Evolutionary conservation across 768 basidiomycete genomes (phyloP), one percentile per base, ranked within the genome.

Genomic region (Clitopilus hobsonii): DNA sequence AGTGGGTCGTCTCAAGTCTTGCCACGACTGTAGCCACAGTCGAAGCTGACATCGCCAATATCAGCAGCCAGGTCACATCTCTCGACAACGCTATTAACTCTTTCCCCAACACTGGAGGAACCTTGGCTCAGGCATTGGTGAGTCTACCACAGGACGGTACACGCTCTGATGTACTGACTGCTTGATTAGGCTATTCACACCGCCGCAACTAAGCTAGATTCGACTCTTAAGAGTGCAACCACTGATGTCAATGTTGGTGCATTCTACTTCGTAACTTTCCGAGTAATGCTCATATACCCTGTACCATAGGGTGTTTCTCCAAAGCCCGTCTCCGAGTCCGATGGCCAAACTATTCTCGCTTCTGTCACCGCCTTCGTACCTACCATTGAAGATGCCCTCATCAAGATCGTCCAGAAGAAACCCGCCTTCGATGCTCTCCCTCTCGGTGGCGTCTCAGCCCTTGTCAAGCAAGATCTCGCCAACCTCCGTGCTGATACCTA

Each of bases 131-230:
- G 23, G 69, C 67, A 13, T 49, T 70, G 23, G 69, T 68, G 38
- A 1, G 57, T 49, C 1, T 7, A 8, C 24, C 25, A 18, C 11
- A 14, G 22, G 2, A 23, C 32, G 20, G 11, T n/a, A n/a, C n/a
- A n/a, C n/a, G n/a, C n/a, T n/a, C n/a, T n/a, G n/a, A n/a, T n/a
- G n/a, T n/a, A n/a, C n/a, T n/a, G n/a, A n/a, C n/a, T n/a, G n/a
- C n/a, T n/a, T n/a, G n/a, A n/a, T n/a, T n/a, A 72, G 71, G 61
- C 28, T 22, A 68, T 74, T 38, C 67, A 71, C 49, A 62, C 47
- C 5, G 58, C 57, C 36, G 63, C 68, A 16, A 49, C 47, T 1
- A 57, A 14, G 32, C 54, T 73, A 32, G 54, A 38, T 13, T 49
- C 60, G 10, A 58, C 66, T 0, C 26, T 74, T 13, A 54, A 54